A percentile compares a stretch with the other conserved stretches of the same genome.
phyloP scores from a whole-genome alignment of 768 basidiomycete species.

The Scleroderma bovista region DNA sequence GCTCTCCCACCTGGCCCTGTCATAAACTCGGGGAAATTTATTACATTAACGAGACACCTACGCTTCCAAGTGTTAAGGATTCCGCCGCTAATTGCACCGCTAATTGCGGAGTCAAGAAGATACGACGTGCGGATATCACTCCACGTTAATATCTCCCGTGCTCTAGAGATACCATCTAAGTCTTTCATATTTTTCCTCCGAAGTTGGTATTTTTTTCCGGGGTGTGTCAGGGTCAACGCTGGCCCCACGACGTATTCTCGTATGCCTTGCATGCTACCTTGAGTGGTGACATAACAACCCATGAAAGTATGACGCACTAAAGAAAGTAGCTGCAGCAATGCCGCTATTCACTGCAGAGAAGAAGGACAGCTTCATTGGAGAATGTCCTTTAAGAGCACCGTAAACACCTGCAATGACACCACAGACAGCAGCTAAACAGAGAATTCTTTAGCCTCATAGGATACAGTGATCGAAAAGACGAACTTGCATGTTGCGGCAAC shows the following conservation, averaged over 20 bases:
- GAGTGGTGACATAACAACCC: background rate
- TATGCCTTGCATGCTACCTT: conserved; percentile 40
- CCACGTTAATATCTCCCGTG: conserved; percentile 31
- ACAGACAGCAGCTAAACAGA: conserved; percentile 50
- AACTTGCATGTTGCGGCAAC: conserved; percentile 75
- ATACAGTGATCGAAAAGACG: conserved; percentile 33
- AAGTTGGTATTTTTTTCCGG: conserved; percentile 42
- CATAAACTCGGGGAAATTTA: conserved; percentile 2
- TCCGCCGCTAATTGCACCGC: conserved; percentile 66
- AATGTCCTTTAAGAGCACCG: conserved; percentile 43
- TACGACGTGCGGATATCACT: conserved; percentile 52
- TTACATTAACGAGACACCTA: conserved; percentile 30
- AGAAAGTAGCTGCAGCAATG: conserved; percentile 69
- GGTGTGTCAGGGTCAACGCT: conserved; percentile 39
- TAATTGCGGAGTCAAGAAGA: conserved; percentile 66
- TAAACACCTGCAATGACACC: conserved; percentile 41
- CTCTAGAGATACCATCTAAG: conserved; percentile 12
- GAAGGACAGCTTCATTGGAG: conserved; percentile 43
- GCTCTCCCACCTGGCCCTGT: conserved; percentile 49
- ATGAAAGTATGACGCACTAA: conserved; percentile 46
- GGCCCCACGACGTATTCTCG: conserved; percentile 77
- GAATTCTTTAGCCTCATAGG: conserved; percentile 17
- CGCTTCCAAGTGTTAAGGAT: conserved; percentile 54
- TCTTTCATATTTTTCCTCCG: conserved; percentile 31
- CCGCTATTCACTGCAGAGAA: conserved; percentile 69